phyloP scores from a whole-genome alignment of 2,329 filamentous ascomycete species.

The Talaromyces sp. region DNA sequence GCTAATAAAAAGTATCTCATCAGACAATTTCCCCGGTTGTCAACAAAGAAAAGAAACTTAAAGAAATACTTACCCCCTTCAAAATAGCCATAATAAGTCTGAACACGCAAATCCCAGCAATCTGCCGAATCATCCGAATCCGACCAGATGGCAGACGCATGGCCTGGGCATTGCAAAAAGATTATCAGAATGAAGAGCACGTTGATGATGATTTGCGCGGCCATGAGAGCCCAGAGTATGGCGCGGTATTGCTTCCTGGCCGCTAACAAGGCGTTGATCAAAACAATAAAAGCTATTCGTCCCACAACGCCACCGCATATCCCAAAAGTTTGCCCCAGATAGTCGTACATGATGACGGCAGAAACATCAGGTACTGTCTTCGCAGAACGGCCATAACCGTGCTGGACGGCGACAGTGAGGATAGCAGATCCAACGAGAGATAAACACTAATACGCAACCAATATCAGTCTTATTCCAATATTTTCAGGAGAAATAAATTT shows the following conservation, averaged over 20 bases:
- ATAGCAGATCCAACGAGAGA: slow-evolving; percentile 18
- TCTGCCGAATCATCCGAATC: slow-evolving; percentile 11
- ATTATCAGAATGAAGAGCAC: slow-evolving; percentile 19
- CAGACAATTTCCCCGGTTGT: neutral
- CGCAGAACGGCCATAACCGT: slow-evolving; percentile 17
- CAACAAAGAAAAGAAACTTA: neutral
- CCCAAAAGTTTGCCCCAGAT: slow-evolving; percentile 20
- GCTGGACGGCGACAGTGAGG: slow-evolving; percentile 16
- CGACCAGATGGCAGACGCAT: slow-evolving; percentile 17
- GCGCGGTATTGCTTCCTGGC: slow-evolving; percentile 13
- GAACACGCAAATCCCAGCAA: slow-evolving; percentile 18
- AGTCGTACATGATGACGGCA: slow-evolving; percentile 20
- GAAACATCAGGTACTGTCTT: slow-evolving; percentile 10
- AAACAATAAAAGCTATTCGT: slow-evolving; percentile 20
- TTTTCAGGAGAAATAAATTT: neutral
- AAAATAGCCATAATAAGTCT: slow-evolving; percentile 24
- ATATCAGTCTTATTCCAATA: neutral
- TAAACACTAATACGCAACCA: slow-evolving; percentile 10
- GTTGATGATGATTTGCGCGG: slow-evolving; percentile 20
- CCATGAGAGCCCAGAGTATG: slow-evolving; percentile 16
- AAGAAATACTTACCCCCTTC: slow-evolving; percentile 19
- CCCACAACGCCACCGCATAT: slow-evolving; percentile 17
- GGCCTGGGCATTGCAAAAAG: slow-evolving; percentile 20
- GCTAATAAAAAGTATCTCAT: slow-evolving; percentile 5
- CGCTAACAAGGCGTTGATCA: slow-evolving; percentile 17